These are phyloP conservation scores for Coemansia sp. DNA, from an alignment of 192 early-diverging fungal genomes.

Conservation along the genomic window DNA sequence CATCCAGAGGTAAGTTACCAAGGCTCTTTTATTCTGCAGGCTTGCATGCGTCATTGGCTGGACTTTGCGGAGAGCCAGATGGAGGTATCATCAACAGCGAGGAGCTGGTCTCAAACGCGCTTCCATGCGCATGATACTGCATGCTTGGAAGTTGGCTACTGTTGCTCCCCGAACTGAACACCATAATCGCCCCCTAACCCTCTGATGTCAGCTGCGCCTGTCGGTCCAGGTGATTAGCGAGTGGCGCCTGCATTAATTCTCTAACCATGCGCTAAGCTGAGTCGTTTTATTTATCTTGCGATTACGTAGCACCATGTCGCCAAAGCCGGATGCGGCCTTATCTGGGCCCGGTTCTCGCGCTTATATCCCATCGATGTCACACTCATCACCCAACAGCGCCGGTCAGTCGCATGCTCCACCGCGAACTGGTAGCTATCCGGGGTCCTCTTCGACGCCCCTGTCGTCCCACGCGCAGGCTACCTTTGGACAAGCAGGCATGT, in stretches of 20 bases:
- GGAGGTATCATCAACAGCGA: not conserved
- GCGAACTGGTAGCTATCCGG: slow-evolving; percentile 29
- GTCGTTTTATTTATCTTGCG: not conserved
- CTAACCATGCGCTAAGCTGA: not conserved
- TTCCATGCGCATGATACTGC: slow-evolving; percentile 1
- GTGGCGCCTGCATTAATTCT: not conserved
- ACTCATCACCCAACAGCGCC: slow-evolving; percentile 23
- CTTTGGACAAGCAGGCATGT: slow-evolving; percentile 11
- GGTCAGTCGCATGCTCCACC: slow-evolving; percentile 16
- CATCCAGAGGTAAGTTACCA: slow-evolving; percentile 45
- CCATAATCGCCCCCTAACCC: not conserved
- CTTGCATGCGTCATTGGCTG: not conserved
- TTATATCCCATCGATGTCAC: slow-evolving; percentile 37
- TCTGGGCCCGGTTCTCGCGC: slow-evolving; percentile 23
- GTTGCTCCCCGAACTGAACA: not conserved
- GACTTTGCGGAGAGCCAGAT: not conserved
- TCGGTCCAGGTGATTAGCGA: slow-evolving; percentile 3
- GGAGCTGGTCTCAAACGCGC: not conserved
- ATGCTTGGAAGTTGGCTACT: not conserved
- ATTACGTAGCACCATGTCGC: slow-evolving; percentile 42
- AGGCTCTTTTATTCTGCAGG: not conserved
- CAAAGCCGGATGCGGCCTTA: slow-evolving; percentile 36
- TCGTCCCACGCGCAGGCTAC: slow-evolving; percentile 39
- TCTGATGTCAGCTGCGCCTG: not conserved
- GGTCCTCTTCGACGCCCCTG: slow-evolving; percentile 15